These are phyloP conservation scores for Vigna mungo DNA, from an alignment of 306 rosid species.

Conservation along the genomic window DNA sequence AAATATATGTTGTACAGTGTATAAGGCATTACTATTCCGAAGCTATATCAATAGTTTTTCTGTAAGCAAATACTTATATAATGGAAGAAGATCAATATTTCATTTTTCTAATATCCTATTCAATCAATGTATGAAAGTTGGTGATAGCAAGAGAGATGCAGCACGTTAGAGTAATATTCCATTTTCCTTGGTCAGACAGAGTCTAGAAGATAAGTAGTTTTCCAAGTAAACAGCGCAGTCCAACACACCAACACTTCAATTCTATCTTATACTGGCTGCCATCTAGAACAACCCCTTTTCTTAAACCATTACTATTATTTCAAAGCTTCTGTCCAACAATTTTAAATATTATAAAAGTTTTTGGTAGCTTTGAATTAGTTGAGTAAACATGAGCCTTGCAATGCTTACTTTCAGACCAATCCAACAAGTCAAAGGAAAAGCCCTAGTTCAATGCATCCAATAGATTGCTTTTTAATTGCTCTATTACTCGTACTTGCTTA, in stretches of 20 bases:
- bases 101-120: neutral
- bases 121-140: neutral
- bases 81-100: neutral
- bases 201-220: constrained; percentile 45
- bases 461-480: neutral
- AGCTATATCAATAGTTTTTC: neutral
- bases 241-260: constrained; percentile 8
- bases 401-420: constrained; percentile 32
- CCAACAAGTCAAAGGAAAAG: neutral
- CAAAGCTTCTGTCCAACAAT: neutral
- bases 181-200: constrained; percentile 26
- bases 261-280: constrained; percentile 29
- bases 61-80: neutral
- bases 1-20: neutral
- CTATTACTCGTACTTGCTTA: constrained; percentile 30
- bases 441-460: constrained; percentile 24
- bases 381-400: neutral
- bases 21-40: neutral
- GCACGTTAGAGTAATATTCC: constrained; percentile 3
- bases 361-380: neutral
- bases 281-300: constrained; percentile 45
- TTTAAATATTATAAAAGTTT: neutral
- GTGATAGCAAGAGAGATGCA: neutral
- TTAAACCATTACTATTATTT: neutral
- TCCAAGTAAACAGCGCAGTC: constrained; percentile 36